Evolutionary conservation across 306 rosid species (phyloP).

Genomic region (Cicer cuneatum): DNA sequence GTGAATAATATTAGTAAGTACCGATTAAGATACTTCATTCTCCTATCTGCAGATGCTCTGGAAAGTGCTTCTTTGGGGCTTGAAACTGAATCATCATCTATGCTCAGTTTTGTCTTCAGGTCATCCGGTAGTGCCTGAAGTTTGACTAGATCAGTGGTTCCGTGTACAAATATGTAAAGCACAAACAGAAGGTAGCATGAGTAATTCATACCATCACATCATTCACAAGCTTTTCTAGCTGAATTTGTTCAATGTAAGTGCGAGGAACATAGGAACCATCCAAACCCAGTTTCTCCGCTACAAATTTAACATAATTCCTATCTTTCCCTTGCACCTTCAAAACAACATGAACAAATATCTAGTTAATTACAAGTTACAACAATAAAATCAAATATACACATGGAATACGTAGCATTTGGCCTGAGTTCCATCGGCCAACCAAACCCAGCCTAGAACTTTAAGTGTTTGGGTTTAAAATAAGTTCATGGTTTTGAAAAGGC

Average conservation of each 20-base stretch:
- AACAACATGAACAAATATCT: constrained; percentile 43
- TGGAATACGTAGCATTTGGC: constrained; percentile 11
- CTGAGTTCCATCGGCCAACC: constrained; percentile 12
- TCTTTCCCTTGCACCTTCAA: constrained; percentile 96
- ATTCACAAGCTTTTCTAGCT: constrained; percentile 93
- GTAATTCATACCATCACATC: constrained; percentile 87
- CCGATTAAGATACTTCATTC: constrained; percentile 86
- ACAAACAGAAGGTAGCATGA: constrained; percentile 37
- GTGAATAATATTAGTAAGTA: constrained; percentile 42
- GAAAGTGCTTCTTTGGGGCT: constrained; percentile 99
- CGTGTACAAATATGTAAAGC: constrained; percentile 22
- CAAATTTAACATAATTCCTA: constrained; percentile 66
- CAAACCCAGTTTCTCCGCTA: constrained; percentile 80
- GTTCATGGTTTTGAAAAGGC: constrained; percentile 6
- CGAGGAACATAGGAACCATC: constrained; percentile 94
- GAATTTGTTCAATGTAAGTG: constrained; percentile 98
- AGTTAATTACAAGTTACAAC: constrained; percentile 23
- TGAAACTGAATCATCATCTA: constrained; percentile 77
- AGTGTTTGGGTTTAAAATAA: constrained; percentile 16
- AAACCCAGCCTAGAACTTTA: constrained; percentile 25
- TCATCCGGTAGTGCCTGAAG: constrained; percentile 96
- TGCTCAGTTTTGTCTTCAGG: constrained; percentile 83
- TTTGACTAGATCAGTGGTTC: constrained; percentile 51
- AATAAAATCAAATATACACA: constrained; percentile 32
- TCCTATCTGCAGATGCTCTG: constrained; percentile 92